A percentile compares a stretch with the other conserved stretches of the same genome.
These are phyloP conservation scores for Lignosus rhinocerotis DNA, from an alignment of 1,284 basidiomycete species.

Conservation along the genomic window DNA sequence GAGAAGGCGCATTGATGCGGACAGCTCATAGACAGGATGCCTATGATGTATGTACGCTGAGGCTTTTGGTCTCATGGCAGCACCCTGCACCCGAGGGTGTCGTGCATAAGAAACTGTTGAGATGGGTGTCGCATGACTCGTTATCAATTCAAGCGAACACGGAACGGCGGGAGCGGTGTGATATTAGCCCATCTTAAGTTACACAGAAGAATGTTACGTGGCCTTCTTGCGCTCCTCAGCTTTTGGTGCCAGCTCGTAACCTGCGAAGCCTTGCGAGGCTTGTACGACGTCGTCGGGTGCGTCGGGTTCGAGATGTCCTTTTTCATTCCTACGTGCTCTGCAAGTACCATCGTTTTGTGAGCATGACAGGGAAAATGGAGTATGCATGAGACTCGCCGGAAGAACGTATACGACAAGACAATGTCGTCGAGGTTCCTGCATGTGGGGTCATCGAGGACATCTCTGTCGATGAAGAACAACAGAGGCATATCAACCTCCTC, in stretches of 20 bases:
- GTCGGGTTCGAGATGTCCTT: constrained; percentile 85
- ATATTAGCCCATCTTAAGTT: constrained; percentile 9
- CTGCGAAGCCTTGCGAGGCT: constrained; percentile 74
- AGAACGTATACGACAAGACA: constrained; percentile 97
- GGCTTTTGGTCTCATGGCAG: too few relatives aligned
- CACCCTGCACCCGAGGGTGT: too few relatives aligned
- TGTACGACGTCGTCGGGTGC: constrained; percentile 78
- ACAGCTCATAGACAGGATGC: background rate
- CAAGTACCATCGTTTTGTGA: background rate
- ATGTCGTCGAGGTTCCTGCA: constrained; percentile 89
- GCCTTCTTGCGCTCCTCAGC: constrained; percentile 31
- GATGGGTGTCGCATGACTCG: too few relatives aligned
- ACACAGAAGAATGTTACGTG: background rate
- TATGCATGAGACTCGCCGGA: constrained; percentile 58
- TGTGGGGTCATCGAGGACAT: constrained; percentile 89
- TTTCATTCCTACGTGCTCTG: constrained; percentile 79
- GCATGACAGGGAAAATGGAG: background rate
- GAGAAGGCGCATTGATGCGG: background rate
- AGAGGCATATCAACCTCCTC: constrained; percentile 99
- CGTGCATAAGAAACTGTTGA: too few relatives aligned
- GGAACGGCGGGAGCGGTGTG: constrained; percentile 3
- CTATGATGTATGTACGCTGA: background rate
- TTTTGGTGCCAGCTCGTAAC: constrained; percentile 49
- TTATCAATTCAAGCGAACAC: too few relatives aligned
- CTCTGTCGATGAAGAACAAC: constrained; percentile 98